phyloP scores from a whole-genome alignment of 1,284 basidiomycete species.

The Trametes versicolor region DNA sequence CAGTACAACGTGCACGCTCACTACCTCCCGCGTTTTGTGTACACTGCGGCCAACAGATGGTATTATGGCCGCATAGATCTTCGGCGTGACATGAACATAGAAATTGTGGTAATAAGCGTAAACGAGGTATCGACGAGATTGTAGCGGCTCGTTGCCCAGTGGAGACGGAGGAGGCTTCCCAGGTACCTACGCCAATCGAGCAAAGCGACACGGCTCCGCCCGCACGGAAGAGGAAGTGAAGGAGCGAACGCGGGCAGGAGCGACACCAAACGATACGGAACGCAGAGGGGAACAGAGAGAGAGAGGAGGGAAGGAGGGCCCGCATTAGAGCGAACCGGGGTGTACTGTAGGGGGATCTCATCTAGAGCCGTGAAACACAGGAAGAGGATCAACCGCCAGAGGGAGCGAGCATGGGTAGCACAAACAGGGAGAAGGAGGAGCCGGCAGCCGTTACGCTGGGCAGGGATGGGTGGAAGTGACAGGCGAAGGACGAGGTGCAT shows the following conservation, averaged over 20 bases:
- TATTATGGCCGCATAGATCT: background rate
- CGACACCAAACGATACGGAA: conserved; percentile 15
- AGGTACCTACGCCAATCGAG: conserved; percentile 9
- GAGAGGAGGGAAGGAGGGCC: background rate
- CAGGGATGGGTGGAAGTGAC: conserved; percentile 14
- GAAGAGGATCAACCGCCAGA: conserved; percentile 8
- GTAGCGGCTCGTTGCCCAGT: conserved; percentile 36
- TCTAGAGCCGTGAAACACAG: conserved; percentile 26
- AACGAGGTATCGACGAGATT: conserved; percentile 36
- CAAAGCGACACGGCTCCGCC: conserved; percentile 26
- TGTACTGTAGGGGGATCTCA: conserved; percentile 15
- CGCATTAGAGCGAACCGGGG: background rate
- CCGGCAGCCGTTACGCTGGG: background rate
- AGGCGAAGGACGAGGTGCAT: conserved; percentile 34
- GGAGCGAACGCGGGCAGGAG: conserved; percentile 28
- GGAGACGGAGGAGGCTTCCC: conserved; percentile 12
- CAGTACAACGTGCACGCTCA: too few relatives aligned
- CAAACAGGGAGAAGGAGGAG: conserved; percentile 4
- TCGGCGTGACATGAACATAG: background rate
- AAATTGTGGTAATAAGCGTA: conserved; percentile 16
- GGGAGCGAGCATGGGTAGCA: conserved; percentile 13
- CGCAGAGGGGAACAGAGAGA: background rate
- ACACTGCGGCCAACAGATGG: background rate
- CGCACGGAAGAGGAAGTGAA: conserved; percentile 21
- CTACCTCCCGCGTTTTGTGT: background rate